Evolutionary conservation across 2,329 filamentous ascomycete genomes (phyloP).

Genomic region (Verticillium albo-atrum): DNA sequence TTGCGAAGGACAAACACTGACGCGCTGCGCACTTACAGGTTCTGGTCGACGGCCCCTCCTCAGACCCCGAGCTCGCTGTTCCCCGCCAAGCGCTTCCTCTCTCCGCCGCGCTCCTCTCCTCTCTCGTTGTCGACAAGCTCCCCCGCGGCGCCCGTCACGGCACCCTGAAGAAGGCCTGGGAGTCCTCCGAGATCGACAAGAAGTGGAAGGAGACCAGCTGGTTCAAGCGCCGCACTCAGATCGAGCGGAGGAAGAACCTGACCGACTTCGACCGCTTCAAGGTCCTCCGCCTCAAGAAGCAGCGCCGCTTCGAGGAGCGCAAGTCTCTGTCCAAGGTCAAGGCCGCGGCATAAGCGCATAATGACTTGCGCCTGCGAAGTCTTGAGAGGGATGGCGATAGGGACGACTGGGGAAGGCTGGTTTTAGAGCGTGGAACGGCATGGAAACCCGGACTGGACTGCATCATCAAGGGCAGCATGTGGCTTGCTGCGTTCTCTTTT

Average conservation of each 20-base stretch:
- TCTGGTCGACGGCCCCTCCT: slow-evolving; percentile 90
- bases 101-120: slow-evolving; percentile 80
- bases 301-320: slow-evolving; percentile 96
- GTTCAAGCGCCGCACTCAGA: slow-evolving; percentile 89
- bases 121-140: slow-evolving; percentile 80
- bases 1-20: not conserved
- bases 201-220: slow-evolving; percentile 91
- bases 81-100: slow-evolving; percentile 84
- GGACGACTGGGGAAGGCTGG: slow-evolving; percentile 5
- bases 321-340: slow-evolving; percentile 94
- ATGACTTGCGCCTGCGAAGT: slow-evolving; percentile 11
- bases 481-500: slow-evolving; percentile 57
- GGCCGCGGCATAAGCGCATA: slow-evolving; percentile 64
- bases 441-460: slow-evolving; percentile 33
- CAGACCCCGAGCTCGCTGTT: slow-evolving; percentile 72
- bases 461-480: slow-evolving; percentile 44
- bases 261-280: slow-evolving; percentile 99
- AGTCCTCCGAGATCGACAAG: slow-evolving; percentile 82
- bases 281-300: slow-evolving; percentile 98
- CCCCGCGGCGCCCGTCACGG: slow-evolving; percentile 80
- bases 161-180: slow-evolving; percentile 83
- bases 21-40: slow-evolving; percentile 51
- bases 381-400: not conserved
- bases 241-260: slow-evolving; percentile 80
- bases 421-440: slow-evolving; percentile 17